Conservation (phyloP, 2,329 filamentous ascomycete genomes). For the Ceratocystis lukuohia region DNA sequence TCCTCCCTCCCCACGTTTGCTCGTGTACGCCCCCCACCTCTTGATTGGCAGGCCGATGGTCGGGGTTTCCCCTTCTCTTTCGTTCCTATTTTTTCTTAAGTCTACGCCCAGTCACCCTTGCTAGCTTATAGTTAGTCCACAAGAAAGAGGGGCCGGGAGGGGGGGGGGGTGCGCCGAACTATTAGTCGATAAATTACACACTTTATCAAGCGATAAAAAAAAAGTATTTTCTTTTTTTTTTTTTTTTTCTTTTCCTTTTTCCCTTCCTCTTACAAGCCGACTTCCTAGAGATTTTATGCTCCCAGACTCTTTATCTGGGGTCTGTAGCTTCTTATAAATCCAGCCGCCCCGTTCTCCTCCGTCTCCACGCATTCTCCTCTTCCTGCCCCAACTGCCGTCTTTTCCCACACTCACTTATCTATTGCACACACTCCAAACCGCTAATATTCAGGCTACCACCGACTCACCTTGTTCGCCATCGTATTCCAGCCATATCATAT, state of each 20-base stretch:
- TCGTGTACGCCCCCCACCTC: slow-evolving; percentile 5
- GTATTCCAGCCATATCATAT: no score
- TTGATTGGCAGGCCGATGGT: slow-evolving; percentile 9
- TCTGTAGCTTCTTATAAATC: slow-evolving; percentile 5
- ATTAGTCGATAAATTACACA: not conserved
- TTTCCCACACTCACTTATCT: not conserved
- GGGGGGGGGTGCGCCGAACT: not conserved
- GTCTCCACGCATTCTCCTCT: not conserved
- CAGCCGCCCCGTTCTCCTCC: slow-evolving; percentile 11
- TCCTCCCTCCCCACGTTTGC: not conserved
- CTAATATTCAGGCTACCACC: not conserved
- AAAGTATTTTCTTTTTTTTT: not conserved
- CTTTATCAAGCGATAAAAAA: not conserved
- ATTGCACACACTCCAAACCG: not conserved
- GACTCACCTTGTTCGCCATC: no score
- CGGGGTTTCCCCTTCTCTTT: slow-evolving; percentile 7
- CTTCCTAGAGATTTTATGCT: slow-evolving; percentile 5
- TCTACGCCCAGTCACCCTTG: not conserved
- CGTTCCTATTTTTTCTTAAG: not conserved
- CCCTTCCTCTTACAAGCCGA: not conserved
- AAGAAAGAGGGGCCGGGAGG: not conserved
- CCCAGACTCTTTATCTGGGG: slow-evolving; percentile 8
- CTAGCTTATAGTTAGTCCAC: not conserved
- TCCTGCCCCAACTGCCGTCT: not conserved
- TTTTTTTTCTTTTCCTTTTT: not conserved